Conservation (phyloP, 345 rosid species). For the Durio zibethinus region DNA sequence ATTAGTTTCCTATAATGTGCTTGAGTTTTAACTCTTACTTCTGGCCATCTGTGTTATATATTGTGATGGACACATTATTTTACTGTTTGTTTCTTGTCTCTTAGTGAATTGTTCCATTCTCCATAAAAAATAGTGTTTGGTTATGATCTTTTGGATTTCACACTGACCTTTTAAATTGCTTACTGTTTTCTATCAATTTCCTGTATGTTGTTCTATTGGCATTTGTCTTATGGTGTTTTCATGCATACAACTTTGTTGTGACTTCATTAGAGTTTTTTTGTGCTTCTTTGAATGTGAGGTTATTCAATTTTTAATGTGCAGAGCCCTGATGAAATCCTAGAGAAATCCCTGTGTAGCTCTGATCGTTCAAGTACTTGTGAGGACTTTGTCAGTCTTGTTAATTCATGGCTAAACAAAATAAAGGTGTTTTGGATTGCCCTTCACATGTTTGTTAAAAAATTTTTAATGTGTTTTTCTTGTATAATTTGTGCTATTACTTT, state of each 20-base stretch:
- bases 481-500: not conserved
- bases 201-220: not conserved
- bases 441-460: not conserved
- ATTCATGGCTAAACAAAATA: conserved; percentile 70
- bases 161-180: not conserved
- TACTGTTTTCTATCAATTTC: not conserved
- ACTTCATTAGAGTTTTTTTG: not conserved
- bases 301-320: conserved; percentile 31
- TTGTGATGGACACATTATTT: not conserved
- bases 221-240: not conserved
- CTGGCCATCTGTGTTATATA: not conserved
- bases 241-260: not conserved
- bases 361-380: conserved; percentile 72
- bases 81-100: not conserved
- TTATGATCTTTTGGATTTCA: conserved; percentile 5
- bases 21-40: not conserved
- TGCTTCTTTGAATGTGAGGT: not conserved
- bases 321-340: conserved; percentile 83
- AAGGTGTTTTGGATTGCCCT: conserved; percentile 45
- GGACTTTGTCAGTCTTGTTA: conserved; percentile 80
- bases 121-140: not conserved
- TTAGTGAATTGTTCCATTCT: not conserved
- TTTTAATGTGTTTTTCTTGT: not conserved
- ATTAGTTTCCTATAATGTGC: not conserved
- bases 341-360: conserved; percentile 51